These are phyloP conservation scores for Mortierella sp. DNA, from an alignment of 371 early-diverging fungal species.

Conservation along the genomic window DNA sequence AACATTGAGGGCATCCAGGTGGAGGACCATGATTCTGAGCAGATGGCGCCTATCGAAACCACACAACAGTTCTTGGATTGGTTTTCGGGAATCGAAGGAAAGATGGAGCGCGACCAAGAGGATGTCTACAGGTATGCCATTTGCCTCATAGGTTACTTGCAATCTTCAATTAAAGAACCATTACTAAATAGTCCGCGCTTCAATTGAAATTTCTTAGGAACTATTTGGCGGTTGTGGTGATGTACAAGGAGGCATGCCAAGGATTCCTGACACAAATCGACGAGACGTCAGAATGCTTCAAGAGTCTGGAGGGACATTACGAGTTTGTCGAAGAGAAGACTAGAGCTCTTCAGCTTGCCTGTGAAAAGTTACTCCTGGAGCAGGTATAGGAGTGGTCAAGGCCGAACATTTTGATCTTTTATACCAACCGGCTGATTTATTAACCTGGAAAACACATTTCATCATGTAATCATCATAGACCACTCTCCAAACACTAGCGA, in stretches of 20 bases:
- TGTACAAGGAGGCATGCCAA: conserved; percentile 68
- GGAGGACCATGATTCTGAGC: conserved; percentile 55
- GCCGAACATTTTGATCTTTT: neutral
- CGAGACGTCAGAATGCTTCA: conserved; percentile 67
- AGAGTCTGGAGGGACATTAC: conserved; percentile 75
- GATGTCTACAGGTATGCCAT: conserved; percentile 78
- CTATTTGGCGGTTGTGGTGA: conserved; percentile 65
- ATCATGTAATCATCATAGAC: conserved; percentile 52
- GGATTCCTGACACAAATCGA: conserved; percentile 73
- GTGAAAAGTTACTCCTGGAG: conserved; percentile 82
- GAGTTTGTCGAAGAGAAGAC: conserved; percentile 83
- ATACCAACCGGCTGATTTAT: neutral
- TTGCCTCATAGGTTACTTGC: neutral
- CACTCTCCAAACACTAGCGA: conserved; percentile 74
- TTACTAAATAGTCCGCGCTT: neutral
- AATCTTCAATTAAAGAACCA: too few relatives aligned
- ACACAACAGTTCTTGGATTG: conserved; percentile 93
- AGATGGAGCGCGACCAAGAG: conserved; percentile 89
- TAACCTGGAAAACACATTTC: neutral
- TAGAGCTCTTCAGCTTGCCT: conserved; percentile 80
- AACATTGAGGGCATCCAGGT: conserved; percentile 52
- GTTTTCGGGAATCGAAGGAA: conserved; percentile 85
- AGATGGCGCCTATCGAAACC: conserved; percentile 78
- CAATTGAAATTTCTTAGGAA: conserved; percentile 50
- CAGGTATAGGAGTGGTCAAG: conserved; percentile 62